Percentiles rank a stretch among this genome's conserved stretches.
These are phyloP conservation scores for Alloteropsis semialata DNA, from an alignment of 176 grass and related monocot species.

Conservation along the genomic window DNA sequence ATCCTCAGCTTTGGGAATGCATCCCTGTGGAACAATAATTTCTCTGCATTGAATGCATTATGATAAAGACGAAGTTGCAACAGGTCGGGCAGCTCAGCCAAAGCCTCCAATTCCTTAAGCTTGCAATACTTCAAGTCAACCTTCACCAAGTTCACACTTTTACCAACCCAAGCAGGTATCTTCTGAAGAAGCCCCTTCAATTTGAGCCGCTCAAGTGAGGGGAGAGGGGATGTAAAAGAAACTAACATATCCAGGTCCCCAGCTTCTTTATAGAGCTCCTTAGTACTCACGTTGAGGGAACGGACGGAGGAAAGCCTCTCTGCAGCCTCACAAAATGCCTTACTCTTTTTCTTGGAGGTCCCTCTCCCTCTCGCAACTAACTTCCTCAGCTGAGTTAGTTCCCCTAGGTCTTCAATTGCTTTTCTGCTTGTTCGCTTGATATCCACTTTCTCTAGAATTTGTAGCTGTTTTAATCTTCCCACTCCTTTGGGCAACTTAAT, in stretches of 20 bases:
- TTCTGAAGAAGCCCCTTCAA: not conserved
- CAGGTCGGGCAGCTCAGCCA: not conserved
- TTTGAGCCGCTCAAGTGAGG: not conserved
- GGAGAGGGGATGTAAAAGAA: not conserved
- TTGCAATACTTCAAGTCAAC: not conserved
- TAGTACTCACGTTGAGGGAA: not conserved
- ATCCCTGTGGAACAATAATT: not conserved
- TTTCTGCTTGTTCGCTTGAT: not conserved
- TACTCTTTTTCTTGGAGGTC: not conserved
- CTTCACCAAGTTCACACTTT: not conserved
- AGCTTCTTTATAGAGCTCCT: fast-evolving
- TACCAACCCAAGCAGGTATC: not conserved
- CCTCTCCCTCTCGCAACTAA: not conserved
- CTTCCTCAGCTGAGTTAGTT: slow-evolving; percentile 18
- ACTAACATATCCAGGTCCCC: not conserved
- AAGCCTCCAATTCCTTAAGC: not conserved
- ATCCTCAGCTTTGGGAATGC: slow-evolving; percentile 6
- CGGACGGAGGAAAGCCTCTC: not conserved
- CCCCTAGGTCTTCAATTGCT: slow-evolving; percentile 12
- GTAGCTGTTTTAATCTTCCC: not conserved
- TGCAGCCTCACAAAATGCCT: not conserved
- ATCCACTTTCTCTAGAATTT: slow-evolving; percentile 4
- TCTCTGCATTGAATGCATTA: fast-evolving
- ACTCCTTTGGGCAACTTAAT: slow-evolving; percentile 19
- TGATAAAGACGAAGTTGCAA: fast-evolving